Percentiles rank a stretch among this genome's conserved stretches.
Evolutionary conservation across 495 filamentous ascomycete species (phyloP).

Genomic region (Collariella sp.): DNA sequence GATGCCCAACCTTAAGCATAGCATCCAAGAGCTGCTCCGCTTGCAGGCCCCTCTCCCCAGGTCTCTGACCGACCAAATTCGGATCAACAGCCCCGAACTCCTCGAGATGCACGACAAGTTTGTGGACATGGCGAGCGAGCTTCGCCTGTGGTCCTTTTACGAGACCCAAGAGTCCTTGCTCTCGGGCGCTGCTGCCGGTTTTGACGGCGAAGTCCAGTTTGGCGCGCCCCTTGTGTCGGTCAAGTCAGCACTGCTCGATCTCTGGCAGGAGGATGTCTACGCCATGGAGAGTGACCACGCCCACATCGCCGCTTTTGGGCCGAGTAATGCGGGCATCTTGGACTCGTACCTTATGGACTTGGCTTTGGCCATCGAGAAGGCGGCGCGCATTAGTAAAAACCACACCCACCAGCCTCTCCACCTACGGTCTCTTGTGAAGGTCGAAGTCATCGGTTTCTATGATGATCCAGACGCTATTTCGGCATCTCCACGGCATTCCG

Average conservation of each 20-base stretch:
- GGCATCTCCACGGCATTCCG: constrained; percentile 16
- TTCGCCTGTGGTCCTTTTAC: constrained; percentile 60
- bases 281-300: constrained; percentile 51
- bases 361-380: constrained; percentile 35
- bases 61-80: constrained; percentile 42
- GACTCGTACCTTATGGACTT: constrained; percentile 44
- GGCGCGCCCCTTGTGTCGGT: constrained; percentile 55
- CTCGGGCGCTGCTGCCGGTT: constrained; percentile 29
- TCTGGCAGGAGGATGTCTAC: constrained; percentile 48
- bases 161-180: constrained; percentile 56
- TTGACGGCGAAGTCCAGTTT: constrained; percentile 32
- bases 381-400: constrained; percentile 31
- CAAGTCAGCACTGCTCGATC: constrained; percentile 48
- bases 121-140: constrained; percentile 49
- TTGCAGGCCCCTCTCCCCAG: constrained; percentile 46
- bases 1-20: constrained; percentile 45
- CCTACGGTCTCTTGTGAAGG: constrained; percentile 44
- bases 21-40: constrained; percentile 46
- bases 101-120: constrained; percentile 48
- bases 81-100: constrained; percentile 40
- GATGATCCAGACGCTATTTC: constrained; percentile 42
- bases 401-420: constrained; percentile 37
- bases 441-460: constrained; percentile 56
- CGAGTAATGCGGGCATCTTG: constrained; percentile 41
- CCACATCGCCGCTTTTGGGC: constrained; percentile 49